Conservation (phyloP, 768 basidiomycete species). For the Phylloporus arenicola region DNA sequence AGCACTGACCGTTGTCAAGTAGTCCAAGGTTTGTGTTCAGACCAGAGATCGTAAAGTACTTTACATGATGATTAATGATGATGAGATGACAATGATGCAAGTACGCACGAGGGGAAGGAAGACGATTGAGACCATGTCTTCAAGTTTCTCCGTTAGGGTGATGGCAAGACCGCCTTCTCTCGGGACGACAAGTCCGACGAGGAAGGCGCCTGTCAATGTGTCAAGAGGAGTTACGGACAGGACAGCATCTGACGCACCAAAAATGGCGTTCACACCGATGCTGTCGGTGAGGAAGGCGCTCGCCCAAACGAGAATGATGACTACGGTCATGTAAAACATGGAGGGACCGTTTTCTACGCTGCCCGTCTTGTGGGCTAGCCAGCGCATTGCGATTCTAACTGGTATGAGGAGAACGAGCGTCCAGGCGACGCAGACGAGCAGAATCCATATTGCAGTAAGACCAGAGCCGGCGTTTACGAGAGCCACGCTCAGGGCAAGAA, state of each 20-base stretch:
- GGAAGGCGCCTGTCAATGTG: slow-evolving; percentile 57
- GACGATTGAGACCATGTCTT: slow-evolving; percentile 88
- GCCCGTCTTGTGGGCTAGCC: slow-evolving; percentile 74
- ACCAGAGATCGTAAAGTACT: slow-evolving; percentile 94
- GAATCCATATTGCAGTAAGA: slow-evolving; percentile 77
- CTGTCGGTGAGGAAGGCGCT: slow-evolving; percentile 91
- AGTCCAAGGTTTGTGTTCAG: slow-evolving; percentile 85
- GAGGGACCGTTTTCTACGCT: slow-evolving; percentile 80
- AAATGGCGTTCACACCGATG: slow-evolving; percentile 89
- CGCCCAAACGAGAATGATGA: slow-evolving; percentile 75
- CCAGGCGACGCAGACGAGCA: slow-evolving; percentile 79
- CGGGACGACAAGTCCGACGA: slow-evolving; percentile 78
- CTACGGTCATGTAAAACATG: slow-evolving; percentile 83
- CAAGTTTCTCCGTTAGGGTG: slow-evolving; percentile 89
- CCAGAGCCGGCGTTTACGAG: slow-evolving; percentile 86
- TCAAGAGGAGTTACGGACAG: neutral
- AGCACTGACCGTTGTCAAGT: slow-evolving; percentile 60
- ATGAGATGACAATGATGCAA: neutral
- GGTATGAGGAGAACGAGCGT: slow-evolving; percentile 69
- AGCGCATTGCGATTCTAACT: slow-evolving; percentile 54
- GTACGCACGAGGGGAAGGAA: slow-evolving; percentile 72
- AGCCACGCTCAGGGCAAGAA: slow-evolving; percentile 87
- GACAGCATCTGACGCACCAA: slow-evolving; percentile 45
- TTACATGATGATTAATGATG: neutral
- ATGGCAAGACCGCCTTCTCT: slow-evolving; percentile 85